A percentile compares a stretch with the other conserved stretches of the same genome.
Evolutionary conservation across 257 asterid genomes (phyloP).

Genomic region (Nicotiana paniculata): DNA sequence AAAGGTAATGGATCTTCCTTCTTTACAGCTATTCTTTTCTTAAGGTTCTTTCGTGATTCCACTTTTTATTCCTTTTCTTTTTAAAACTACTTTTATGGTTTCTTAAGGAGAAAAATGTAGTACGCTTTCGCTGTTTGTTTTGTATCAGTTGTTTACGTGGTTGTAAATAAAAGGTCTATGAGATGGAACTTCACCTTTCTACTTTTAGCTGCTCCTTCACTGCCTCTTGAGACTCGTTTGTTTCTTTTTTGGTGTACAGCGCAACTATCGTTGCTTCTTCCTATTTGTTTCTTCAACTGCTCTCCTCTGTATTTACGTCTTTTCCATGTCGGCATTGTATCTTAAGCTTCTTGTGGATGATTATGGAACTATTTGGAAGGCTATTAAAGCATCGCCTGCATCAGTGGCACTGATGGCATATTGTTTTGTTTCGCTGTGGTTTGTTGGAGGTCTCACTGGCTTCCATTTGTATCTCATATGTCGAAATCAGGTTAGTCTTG

Average conservation of each 20-base stretch:
- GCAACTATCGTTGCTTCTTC: slow-evolving; percentile 75
- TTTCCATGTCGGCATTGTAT: slow-evolving; percentile 41
- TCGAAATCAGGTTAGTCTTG: slow-evolving; percentile 53
- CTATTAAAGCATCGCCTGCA: slow-evolving; percentile 51
- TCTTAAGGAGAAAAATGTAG: not conserved
- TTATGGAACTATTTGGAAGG: slow-evolving; percentile 33
- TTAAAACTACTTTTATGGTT: not conserved
- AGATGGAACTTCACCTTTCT: not conserved
- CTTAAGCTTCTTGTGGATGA: slow-evolving; percentile 37
- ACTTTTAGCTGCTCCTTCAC: not conserved
- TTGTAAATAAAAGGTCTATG: not conserved
- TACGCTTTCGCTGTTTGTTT: not conserved
- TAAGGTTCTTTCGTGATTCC: not conserved
- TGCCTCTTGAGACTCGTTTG: not conserved
- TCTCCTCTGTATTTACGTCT: slow-evolving; percentile 50
- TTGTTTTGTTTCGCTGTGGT: slow-evolving; percentile 61
- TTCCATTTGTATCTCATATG: slow-evolving; percentile 62
- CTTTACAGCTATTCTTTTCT: not conserved
- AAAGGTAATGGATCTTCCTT: slow-evolving; percentile 33
- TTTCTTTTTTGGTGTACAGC: slow-evolving; percentile 35
- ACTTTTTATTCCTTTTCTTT: not conserved
- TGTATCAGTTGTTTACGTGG: not conserved
- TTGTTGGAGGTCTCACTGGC: slow-evolving; percentile 83
- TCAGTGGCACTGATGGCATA: slow-evolving; percentile 50
- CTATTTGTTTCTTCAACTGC: slow-evolving; percentile 57